These are phyloP conservation scores for Elsinoe necatrix DNA, from an alignment of 2,329 filamentous ascomycete species.

Conservation along the genomic window DNA sequence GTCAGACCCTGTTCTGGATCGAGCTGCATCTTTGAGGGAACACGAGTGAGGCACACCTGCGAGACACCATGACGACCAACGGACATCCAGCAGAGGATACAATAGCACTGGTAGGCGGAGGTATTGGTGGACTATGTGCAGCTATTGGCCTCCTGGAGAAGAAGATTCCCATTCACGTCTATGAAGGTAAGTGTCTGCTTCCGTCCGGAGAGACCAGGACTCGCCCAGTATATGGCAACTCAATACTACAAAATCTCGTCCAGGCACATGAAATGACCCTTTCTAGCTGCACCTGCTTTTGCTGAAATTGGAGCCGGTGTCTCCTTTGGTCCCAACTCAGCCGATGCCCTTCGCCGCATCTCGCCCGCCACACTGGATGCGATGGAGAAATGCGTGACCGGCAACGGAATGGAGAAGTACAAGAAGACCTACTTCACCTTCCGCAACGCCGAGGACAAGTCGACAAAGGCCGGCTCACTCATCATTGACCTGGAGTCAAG, in stretches of 20 bases:
- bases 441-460: conserved; percentile 30
- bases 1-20: neutral
- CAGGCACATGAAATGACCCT: conserved; percentile 21
- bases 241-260: neutral
- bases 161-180: conserved; percentile 27
- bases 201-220: too few relatives aligned
- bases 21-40: neutral
- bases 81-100: conserved; percentile 23
- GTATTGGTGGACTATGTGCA: conserved; percentile 49
- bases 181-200: conserved; percentile 20
- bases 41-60: neutral
- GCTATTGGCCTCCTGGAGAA: conserved; percentile 44
- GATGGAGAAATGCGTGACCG: conserved; percentile 23
- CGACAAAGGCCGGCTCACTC: conserved; percentile 23
- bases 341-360: conserved; percentile 46
- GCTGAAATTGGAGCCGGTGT: conserved; percentile 50
- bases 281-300: conserved; percentile 40
- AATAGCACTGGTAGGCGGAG: conserved; percentile 50
- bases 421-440: conserved; percentile 33
- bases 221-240: too few relatives aligned
- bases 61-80: neutral
- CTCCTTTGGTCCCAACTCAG: conserved; percentile 47
- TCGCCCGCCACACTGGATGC: conserved; percentile 36
- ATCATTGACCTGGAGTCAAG: conserved; percentile 23
- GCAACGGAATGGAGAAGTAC: conserved; percentile 29